phyloP scores from a whole-genome alignment of 257 asterid species.

The Parsonsia alboflavescens region DNA sequence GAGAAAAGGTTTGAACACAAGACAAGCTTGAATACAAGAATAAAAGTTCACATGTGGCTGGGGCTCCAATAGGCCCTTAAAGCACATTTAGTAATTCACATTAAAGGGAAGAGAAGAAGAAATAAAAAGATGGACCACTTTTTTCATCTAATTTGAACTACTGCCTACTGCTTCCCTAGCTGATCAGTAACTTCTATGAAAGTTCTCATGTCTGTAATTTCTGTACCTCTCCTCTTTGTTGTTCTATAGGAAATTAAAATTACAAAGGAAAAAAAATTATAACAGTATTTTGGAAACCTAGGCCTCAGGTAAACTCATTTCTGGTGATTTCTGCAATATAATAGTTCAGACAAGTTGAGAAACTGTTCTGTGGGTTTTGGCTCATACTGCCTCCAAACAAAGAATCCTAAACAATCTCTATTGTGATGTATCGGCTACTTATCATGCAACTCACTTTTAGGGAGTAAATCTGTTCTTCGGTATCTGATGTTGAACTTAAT shows the following conservation, averaged over 20 bases:
- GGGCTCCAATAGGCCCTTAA: not conserved
- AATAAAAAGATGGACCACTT: not conserved
- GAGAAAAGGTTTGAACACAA: too few species aligned
- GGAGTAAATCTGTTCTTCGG: constrained; percentile 78
- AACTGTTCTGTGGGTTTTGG: not conserved
- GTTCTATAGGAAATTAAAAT: not conserved
- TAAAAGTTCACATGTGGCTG: not conserved
- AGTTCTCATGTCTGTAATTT: not conserved
- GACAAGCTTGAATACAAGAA: too few species aligned
- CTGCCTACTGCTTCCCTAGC: not conserved
- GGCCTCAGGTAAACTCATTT: not conserved
- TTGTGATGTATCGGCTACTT: constrained; percentile 23
- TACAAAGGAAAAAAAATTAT: not conserved
- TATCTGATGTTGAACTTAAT: constrained; percentile 51
- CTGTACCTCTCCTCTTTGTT: not conserved
- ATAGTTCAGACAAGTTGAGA: not conserved
- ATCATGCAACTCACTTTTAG: constrained; percentile 65
- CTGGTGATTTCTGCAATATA: not conserved
- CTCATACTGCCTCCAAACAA: not conserved
- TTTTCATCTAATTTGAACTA: not conserved
- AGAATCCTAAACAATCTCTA: not conserved
- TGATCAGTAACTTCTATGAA: not conserved
- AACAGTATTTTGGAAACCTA: not conserved
- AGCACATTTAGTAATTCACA: not conserved
- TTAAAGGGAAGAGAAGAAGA: not conserved